Evolutionary conservation across 129 eudicot genomes (phyloP).

Genomic region (Helianthus tuberosus): DNA sequence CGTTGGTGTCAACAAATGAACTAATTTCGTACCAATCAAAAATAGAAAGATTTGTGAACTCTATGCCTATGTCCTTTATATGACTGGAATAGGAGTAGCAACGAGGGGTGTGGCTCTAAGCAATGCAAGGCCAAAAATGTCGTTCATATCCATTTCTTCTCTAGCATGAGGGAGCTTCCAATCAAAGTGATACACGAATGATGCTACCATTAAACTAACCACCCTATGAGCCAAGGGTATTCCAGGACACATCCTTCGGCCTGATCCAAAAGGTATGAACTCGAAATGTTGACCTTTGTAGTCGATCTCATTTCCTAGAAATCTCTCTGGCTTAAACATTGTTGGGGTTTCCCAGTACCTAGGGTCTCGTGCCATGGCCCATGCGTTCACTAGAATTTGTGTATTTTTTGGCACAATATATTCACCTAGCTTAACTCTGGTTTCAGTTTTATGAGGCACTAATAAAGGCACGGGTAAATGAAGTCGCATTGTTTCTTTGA

Average conservation of each 20-base stretch:
- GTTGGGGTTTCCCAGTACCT: neutral
- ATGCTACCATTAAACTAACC: neutral
- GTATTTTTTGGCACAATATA: constrained; percentile 1
- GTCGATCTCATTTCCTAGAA: neutral
- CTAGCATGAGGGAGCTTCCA: constrained; percentile 6
- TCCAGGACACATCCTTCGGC: constrained; percentile 8
- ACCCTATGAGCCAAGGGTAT: constrained; percentile 5
- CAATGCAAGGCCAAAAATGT: neutral
- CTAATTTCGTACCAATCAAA: too few relatives aligned
- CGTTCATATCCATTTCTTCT: neutral
- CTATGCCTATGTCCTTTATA: neutral
- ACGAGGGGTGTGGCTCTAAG: neutral
- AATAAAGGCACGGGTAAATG: neutral
- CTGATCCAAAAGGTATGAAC: constrained; percentile 5
- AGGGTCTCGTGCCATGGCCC: constrained; percentile 4
- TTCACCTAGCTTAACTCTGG: neutral
- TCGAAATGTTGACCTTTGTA: neutral
- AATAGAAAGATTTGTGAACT: neutral
- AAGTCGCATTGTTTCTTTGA: constrained; percentile 5
- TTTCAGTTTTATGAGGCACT: constrained; percentile 2
- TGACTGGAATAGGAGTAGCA: neutral
- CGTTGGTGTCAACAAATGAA: too few relatives aligned
- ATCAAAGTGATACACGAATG: neutral
- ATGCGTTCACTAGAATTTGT: constrained; percentile 1
- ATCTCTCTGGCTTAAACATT: neutral